Percentiles rank a stretch among this genome's conserved stretches.
Conservation (phyloP, 345 rosid genomes). For the Linum usitatissimum region DNA sequence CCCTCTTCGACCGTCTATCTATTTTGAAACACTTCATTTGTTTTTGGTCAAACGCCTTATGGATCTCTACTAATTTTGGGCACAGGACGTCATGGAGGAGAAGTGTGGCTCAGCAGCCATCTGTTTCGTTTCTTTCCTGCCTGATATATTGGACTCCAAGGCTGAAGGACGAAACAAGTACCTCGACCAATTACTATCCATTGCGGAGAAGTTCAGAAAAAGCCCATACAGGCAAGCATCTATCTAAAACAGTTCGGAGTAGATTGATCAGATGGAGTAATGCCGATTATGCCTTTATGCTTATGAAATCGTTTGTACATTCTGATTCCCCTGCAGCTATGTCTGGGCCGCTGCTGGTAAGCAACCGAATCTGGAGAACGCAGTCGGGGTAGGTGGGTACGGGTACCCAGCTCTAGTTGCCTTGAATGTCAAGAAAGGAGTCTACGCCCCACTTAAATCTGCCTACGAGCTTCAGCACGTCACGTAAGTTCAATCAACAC, state of each 20-base stretch:
- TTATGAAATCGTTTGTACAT: too few relatives aligned
- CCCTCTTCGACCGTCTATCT: slow-evolving; percentile 10
- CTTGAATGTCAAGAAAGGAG: slow-evolving; percentile 86
- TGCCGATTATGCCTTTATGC: too few relatives aligned
- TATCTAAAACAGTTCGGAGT: too few relatives aligned
- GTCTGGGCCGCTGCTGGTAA: slow-evolving; percentile 91
- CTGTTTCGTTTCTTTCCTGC: slow-evolving; percentile 88
- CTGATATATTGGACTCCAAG: slow-evolving; percentile 90
- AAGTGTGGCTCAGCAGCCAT: slow-evolving; percentile 91
- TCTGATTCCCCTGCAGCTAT: slow-evolving; percentile 36
- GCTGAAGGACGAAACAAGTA: slow-evolving; percentile 91
- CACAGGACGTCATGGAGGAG: slow-evolving; percentile 74
- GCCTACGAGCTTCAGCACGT: slow-evolving; percentile 84
- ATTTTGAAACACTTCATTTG: slow-evolving; percentile 9
- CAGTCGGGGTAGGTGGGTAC: slow-evolving; percentile 84
- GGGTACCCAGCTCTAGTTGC: slow-evolving; percentile 98
- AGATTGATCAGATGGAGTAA: too few relatives aligned
- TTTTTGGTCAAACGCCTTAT: background rate
- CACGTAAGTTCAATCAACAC: slow-evolving; percentile 35
- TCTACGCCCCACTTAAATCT: slow-evolving; percentile 90
- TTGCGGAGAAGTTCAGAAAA: slow-evolving; percentile 77
- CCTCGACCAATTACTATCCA: slow-evolving; percentile 56
- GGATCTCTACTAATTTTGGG: background rate
- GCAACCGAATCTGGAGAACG: slow-evolving; percentile 81
- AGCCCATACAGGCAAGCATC: slow-evolving; percentile 69